These are phyloP conservation scores for Starmerella roubikii DNA, from an alignment of 805 yeast species.

Conservation along the genomic window DNA sequence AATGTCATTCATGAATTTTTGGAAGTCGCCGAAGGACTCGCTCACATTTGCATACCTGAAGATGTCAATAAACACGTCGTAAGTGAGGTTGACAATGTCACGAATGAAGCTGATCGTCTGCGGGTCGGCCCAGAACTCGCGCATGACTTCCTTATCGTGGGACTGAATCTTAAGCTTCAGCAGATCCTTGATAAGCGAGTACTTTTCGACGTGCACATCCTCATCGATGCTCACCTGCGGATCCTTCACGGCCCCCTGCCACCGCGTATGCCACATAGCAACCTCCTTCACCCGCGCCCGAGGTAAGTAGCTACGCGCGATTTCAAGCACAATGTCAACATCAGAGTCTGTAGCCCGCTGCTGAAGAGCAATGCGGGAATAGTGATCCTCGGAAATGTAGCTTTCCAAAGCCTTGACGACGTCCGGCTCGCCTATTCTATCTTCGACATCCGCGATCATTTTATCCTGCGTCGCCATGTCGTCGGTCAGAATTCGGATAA, in stretches of 20 bases:
- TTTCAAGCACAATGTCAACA: conserved; percentile 17
- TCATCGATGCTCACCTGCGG: conserved; percentile 16
- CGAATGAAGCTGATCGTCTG: conserved; percentile 63
- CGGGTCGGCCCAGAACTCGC: conserved; percentile 74
- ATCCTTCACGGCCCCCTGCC: conserved; percentile 27
- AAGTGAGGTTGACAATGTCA: conserved; percentile 56
- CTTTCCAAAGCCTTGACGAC: conserved; percentile 17
- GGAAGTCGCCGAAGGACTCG: conserved; percentile 49
- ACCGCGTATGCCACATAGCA: conserved; percentile 25
- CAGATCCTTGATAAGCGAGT: conserved; percentile 43
- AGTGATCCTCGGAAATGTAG: conserved; percentile 18
- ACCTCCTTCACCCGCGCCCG: conserved; percentile 16
- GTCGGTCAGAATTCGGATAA: conserved; percentile 59
- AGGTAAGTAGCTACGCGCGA: conserved; percentile 7
- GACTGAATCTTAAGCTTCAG: conserved; percentile 52
- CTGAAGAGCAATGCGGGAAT: conserved; percentile 22
- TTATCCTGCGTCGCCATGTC: conserved; percentile 53
- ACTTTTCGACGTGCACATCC: conserved; percentile 31
- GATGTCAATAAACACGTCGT: conserved; percentile 57
- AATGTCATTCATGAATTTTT: conserved; percentile 54
- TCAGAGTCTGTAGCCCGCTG: conserved; percentile 19
- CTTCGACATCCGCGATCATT: conserved; percentile 36
- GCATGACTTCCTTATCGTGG: conserved; percentile 62
- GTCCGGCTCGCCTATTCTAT: conserved; percentile 25
- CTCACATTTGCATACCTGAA: conserved; percentile 56